phyloP scores from a whole-genome alignment of 345 rosid species.

The Salix exigua region DNA sequence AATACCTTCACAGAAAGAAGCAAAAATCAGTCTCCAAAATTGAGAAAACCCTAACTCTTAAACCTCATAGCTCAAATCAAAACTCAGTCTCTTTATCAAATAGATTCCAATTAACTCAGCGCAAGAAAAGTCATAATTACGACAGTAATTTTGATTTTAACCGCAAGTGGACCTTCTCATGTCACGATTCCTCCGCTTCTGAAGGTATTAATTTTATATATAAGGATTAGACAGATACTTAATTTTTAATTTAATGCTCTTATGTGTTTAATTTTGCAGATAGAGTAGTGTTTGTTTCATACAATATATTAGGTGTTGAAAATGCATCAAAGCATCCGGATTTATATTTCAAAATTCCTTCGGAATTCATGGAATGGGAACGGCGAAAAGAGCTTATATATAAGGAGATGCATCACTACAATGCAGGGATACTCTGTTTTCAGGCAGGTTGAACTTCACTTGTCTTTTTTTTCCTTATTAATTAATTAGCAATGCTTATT shows the following conservation, averaged over 20 bases:
- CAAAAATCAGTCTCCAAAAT: background rate
- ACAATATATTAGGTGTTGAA: conserved; percentile 27
- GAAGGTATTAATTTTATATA: conserved; percentile 18
- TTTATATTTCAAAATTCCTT: conserved; percentile 21
- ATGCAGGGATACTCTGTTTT: conserved; percentile 28
- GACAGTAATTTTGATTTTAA: conserved; percentile 1
- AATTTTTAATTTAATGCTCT: background rate
- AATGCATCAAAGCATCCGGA: conserved; percentile 26
- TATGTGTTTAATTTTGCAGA: conserved; percentile 10
- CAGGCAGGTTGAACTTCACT: conserved; percentile 21
- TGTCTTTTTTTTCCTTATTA: background rate
- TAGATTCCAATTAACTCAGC: conserved; percentile 18
- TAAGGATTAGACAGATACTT: background rate
- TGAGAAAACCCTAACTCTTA: conserved; percentile 19
- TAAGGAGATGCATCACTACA: conserved; percentile 21
- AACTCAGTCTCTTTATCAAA: conserved; percentile 8
- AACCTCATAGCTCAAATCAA: background rate
- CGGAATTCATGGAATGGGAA: conserved; percentile 27
- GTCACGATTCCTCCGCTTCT: conserved; percentile 26
- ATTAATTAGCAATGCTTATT: background rate
- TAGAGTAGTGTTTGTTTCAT: conserved; percentile 24
- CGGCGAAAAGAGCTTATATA: conserved; percentile 24
- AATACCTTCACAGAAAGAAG: conserved; percentile 8
- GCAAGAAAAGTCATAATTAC: too few relatives aligned
- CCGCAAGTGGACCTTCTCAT: conserved; percentile 41